phyloP scores from a whole-genome alignment of 495 filamentous ascomycete genomes.

The Jackrogersella minutella region DNA sequence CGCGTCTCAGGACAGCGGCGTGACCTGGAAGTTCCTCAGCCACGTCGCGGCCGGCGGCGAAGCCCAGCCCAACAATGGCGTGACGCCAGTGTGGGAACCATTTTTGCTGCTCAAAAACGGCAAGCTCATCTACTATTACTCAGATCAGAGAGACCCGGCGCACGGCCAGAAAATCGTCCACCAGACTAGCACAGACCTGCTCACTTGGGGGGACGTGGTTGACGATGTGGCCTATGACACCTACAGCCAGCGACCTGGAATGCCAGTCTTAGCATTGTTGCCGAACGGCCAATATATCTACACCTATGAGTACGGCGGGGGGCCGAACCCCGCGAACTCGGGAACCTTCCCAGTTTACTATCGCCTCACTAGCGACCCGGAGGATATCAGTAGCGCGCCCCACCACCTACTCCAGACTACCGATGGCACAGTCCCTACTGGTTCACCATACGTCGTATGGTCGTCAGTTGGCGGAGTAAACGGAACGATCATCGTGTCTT shows the following conservation, averaged over 20 bases:
- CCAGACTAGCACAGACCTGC: slow-evolving; percentile 64
- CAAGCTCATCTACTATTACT: slow-evolving; percentile 70
- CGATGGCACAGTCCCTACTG: slow-evolving; percentile 59
- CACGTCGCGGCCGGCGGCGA: slow-evolving; percentile 70
- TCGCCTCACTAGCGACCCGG: slow-evolving; percentile 57
- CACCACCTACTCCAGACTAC: slow-evolving; percentile 51
- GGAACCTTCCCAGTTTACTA: slow-evolving; percentile 65
- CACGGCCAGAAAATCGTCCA: slow-evolving; percentile 74
- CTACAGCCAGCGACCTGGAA: slow-evolving; percentile 72
- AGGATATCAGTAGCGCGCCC: slow-evolving; percentile 58
- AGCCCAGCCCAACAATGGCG: slow-evolving; percentile 66
- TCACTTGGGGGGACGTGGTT: slow-evolving; percentile 64
- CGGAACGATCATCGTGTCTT: slow-evolving; percentile 66
- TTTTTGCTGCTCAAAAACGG: slow-evolving; percentile 65
- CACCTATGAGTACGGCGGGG: slow-evolving; percentile 70
- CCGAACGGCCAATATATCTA: slow-evolving; percentile 69
- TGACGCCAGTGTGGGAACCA: slow-evolving; percentile 76
- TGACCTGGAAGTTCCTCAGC: slow-evolving; percentile 71
- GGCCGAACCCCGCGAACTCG: slow-evolving; percentile 41
- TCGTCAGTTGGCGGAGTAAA: slow-evolving; percentile 60
- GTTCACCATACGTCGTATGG: slow-evolving; percentile 66
- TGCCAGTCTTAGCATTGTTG: slow-evolving; percentile 67
- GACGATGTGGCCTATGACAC: slow-evolving; percentile 67
- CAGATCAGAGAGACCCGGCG: slow-evolving; percentile 70
- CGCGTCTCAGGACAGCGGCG: slow-evolving; percentile 63